Base-by-base conservation (phyloP, 2,329 filamentous ascomycete genomes). In the Dothidotthia symphoricarpi region DNA sequence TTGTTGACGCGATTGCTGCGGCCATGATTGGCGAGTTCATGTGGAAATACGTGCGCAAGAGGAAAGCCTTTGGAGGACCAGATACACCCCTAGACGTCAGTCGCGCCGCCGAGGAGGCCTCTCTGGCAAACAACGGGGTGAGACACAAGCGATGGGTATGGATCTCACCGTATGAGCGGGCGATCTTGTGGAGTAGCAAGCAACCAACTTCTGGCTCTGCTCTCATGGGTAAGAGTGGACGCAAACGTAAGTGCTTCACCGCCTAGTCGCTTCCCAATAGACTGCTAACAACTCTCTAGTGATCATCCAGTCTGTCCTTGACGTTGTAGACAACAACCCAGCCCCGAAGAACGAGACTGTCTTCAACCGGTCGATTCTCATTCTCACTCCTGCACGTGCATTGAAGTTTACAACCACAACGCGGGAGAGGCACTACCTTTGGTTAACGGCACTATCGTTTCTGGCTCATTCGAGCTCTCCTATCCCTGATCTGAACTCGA, bases 21-120 rank as follows among this genome's bases (percentile, higher is more conserved):
- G 94, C 91, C 0, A 98, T 98, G 93, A 88, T 98, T 19, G 93
- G 93, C 25, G 93, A 97, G 59, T 93, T 88, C 86, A 91, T 94
- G 86, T 90, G 84, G 74, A 94, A 94, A 67, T 93, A 94, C 58
- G 85, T 91, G 24, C 79, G 87, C 34, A 80, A 87, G 63, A 81
- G 91, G 50, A 96, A 90, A 69, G 94, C 91, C 0, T 97, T 98
- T 63, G 88, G 88, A 14, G 81, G 91, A 36, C 71, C 78, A 3
- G 86, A 90, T 29, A 52, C 57, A 10, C 55, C 69, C 25, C 51
- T 60, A 16, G 68, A 73, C 26, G 70, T 78, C 28, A 75, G 74
- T 60, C 74, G 76, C 29, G 57, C 66, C 22, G 75, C 73, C 16
- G 80, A 77, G 50, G 78, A 75, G 43, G 76, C 77, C 24, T 56